Evolutionary conservation across 257 asterid genomes (phyloP).

Genomic region (Petrea volubilis): DNA sequence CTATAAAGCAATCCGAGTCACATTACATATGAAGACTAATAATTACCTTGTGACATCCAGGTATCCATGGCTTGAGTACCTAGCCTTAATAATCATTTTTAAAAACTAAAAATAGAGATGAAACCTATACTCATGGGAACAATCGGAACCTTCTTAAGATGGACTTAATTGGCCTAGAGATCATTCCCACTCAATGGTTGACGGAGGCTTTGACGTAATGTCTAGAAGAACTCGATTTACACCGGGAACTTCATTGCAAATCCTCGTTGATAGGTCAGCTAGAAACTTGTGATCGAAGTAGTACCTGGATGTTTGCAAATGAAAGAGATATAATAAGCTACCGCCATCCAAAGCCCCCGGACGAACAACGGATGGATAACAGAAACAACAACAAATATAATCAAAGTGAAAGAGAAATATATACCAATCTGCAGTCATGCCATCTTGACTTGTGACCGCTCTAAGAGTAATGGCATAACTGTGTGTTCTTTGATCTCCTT

Average conservation of each 20-base stretch:
- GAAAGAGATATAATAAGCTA: neutral
- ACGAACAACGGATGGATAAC: no score
- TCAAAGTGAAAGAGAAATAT: neutral
- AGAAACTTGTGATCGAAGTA: slow-evolving; percentile 86
- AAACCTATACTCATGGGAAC: neutral
- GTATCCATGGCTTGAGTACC: neutral
- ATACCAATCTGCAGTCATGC: slow-evolving; percentile 99
- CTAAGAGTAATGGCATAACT: slow-evolving; percentile 85
- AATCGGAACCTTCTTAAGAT: neutral
- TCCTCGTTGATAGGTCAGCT: slow-evolving; percentile 74
- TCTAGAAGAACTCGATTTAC: slow-evolving; percentile 97
- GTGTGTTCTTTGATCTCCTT: slow-evolving; percentile 98
- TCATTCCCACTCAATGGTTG: slow-evolving; percentile 98
- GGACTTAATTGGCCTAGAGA: neutral
- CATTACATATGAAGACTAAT: neutral
- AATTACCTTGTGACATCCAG: neutral
- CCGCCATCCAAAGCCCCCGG: neutral
- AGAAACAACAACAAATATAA: neutral
- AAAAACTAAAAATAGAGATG: no score
- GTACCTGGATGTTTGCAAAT: slow-evolving; percentile 58
- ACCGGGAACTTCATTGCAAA: slow-evolving; percentile 89
- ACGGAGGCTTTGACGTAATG: slow-evolving; percentile 97
- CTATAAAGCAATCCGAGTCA: neutral
- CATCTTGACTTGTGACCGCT: slow-evolving; percentile 99
- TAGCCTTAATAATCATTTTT: neutral